phyloP scores from a whole-genome alignment of 2,329 filamentous ascomycete species.

The Massarina eburnea region DNA sequence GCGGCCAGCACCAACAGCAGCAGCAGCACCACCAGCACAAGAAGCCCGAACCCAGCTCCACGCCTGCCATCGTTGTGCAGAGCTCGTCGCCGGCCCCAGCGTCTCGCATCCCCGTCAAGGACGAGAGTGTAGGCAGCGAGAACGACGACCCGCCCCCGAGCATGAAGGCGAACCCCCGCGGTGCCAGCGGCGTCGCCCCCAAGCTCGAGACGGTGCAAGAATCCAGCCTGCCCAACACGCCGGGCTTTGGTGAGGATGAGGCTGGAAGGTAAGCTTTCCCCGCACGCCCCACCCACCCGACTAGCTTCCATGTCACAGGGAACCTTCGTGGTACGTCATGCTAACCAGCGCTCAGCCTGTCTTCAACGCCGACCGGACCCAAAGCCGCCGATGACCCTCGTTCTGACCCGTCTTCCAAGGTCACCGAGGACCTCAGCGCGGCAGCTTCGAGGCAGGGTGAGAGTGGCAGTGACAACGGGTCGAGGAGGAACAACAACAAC shows the following conservation, averaged over 20 bases:
- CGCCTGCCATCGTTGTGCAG: constrained; percentile 51
- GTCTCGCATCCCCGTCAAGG: constrained; percentile 32
- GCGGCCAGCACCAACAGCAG: constrained; percentile 26
- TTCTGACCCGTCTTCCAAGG: constrained; percentile 49
- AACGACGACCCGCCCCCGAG: constrained; percentile 40
- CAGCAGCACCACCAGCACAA: constrained; percentile 28
- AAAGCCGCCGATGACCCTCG: constrained; percentile 41
- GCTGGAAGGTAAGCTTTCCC: constrained; percentile 34
- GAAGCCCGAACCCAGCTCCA: constrained; percentile 32
- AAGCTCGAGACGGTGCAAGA: constrained; percentile 90
- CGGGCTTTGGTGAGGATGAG: constrained; percentile 49
- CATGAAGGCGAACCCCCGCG: constrained; percentile 52
- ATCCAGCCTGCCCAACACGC: constrained; percentile 72
- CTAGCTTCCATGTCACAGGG: constrained; percentile 24
- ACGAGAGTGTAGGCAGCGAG: constrained; percentile 34
- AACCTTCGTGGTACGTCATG: constrained; percentile 18
- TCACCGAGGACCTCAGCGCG: constrained; percentile 48
- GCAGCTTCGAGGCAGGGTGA: constrained; percentile 47
- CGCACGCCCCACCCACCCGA: constrained; percentile 30
- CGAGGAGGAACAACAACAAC: constrained; percentile 14
- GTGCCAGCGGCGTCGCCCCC: constrained; percentile 58
- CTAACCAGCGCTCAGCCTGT: constrained; percentile 11
- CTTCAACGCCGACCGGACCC: constrained; percentile 16
- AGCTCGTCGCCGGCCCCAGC: constrained; percentile 45
- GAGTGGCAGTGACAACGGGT: constrained; percentile 66